Evolutionary conservation across 805 yeast genomes (phyloP).

Genomic region (Kockiozyma suomiensis): DNA sequence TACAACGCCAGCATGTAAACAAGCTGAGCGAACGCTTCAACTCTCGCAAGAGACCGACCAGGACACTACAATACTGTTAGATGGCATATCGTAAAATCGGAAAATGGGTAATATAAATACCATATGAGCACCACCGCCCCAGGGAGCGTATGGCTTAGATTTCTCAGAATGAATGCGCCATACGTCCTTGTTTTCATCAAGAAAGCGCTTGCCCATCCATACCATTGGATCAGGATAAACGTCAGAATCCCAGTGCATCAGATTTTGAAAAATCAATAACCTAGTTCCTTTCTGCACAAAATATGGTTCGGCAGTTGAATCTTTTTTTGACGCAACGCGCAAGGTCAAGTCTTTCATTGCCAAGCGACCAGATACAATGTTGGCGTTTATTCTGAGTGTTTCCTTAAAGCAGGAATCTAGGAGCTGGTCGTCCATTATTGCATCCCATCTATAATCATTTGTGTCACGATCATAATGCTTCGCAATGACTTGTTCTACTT

Average conservation of each 20-base stretch:
- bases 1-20: constrained; percentile 9
- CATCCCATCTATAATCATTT: constrained; percentile 21
- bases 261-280: constrained; percentile 11
- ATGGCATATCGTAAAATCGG: background rate
- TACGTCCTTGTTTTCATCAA: constrained; percentile 14
- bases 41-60: constrained; percentile 17
- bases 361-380: constrained; percentile 16
- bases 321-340: background rate
- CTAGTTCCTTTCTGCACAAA: constrained; percentile 4
- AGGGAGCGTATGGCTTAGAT: constrained; percentile 19
- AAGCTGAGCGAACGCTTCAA: constrained; percentile 14
- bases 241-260: constrained; percentile 27
- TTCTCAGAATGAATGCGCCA: constrained; percentile 10
- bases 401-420: constrained; percentile 27
- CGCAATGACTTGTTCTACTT: constrained; percentile 10
- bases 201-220: constrained; percentile 25
- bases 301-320: background rate
- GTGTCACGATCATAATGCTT: constrained; percentile 13
- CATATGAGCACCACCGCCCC: constrained; percentile 30
- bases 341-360: constrained; percentile 15
- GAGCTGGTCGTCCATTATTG: constrained; percentile 11
- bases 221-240: constrained; percentile 29
- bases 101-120: constrained; percentile 1
- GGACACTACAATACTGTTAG: constrained; percentile 14
- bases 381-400: constrained; percentile 19